Conservation (phyloP, 495 filamentous ascomycete genomes). For the Podospora sp. region DNA sequence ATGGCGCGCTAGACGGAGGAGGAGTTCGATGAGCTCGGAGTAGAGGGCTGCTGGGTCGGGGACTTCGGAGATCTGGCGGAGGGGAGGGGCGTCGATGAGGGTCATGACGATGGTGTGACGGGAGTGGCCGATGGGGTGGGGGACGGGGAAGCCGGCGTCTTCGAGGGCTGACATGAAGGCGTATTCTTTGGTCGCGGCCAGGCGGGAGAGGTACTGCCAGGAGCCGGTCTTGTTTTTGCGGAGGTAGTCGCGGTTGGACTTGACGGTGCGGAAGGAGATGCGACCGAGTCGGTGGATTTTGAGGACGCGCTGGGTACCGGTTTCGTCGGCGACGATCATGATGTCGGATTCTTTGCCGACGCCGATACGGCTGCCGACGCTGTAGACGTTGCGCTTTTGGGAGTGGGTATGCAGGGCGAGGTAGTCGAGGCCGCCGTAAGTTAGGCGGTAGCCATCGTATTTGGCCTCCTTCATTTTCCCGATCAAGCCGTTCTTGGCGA, state of each 20-base stretch:
- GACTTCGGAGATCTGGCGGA: conserved; percentile 80
- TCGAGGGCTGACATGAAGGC: conserved; percentile 86
- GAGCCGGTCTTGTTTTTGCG: conserved; percentile 70
- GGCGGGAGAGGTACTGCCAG: conserved; percentile 96
- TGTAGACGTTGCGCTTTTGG: conserved; percentile 76
- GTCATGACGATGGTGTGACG: conserved; percentile 96
- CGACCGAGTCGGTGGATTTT: conserved; percentile 93
- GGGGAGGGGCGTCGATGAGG: conserved; percentile 82
- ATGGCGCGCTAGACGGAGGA: conserved; percentile 78
- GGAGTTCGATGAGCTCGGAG: conserved; percentile 83
- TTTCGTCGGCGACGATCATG: conserved; percentile 78
- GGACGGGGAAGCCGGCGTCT: conserved; percentile 84
- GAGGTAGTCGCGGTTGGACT: conserved; percentile 94
- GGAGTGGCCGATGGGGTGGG: conserved; percentile 80
- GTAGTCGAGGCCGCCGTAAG: conserved; percentile 96
- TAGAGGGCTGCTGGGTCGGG: conserved; percentile 80
- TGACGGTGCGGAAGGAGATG: conserved; percentile 95
- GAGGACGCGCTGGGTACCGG: conserved; percentile 67
- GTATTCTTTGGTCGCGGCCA: conserved; percentile 90
- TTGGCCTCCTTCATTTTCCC: conserved; percentile 92
- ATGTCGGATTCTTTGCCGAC: conserved; percentile 98
- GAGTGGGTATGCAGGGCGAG: conserved; percentile 88
- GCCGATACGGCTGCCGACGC: conserved; percentile 90
- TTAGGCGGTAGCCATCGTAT: conserved; percentile 97
- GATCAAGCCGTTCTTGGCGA: conserved; percentile 92